phyloP scores from a whole-genome alignment of 139 green algal genomes.

The Prasinococcaceae sp. region DNA sequence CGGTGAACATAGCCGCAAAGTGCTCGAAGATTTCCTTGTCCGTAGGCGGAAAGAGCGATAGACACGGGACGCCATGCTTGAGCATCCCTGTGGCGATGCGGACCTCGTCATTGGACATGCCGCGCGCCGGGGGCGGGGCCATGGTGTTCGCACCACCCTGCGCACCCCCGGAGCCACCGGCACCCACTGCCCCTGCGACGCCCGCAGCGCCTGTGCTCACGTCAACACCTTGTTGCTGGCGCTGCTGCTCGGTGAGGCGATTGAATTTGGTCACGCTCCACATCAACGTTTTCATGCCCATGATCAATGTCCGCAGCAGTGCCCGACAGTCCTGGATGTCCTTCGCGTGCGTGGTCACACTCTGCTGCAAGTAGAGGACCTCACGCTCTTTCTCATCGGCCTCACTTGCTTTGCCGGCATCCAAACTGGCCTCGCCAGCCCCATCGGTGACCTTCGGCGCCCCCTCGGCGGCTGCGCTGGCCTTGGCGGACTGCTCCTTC shows the following conservation, averaged over 20 bases:
- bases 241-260: not conserved
- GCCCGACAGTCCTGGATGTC: slow-evolving; percentile 49
- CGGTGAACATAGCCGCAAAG: slow-evolving; percentile 63
- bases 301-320: slow-evolving; percentile 41
- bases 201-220: not conserved
- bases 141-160: no score
- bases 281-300: slow-evolving; percentile 49
- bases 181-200: not conserved
- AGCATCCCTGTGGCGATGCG: slow-evolving; percentile 19
- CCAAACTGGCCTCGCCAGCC: not conserved
- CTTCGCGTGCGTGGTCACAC: slow-evolving; percentile 37
- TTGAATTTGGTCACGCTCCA: slow-evolving; percentile 44
- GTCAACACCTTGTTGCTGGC: no score
- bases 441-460: not conserved
- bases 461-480: slow-evolving; percentile 1
- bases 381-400: no score
- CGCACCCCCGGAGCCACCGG: not conserved
- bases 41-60: slow-evolving; percentile 27
- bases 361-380: slow-evolving; percentile 19
- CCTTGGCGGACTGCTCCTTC: not conserved
- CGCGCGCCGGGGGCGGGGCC: not conserved
- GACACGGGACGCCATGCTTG: slow-evolving; percentile 27
- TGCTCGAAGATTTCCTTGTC: slow-evolving; percentile 36
- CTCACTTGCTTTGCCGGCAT: slow-evolving; percentile 9
- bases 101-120: slow-evolving; percentile 16